Evolutionary conservation across 495 filamentous ascomycete species (phyloP).

Genomic region (Xylaria palmicola): DNA sequence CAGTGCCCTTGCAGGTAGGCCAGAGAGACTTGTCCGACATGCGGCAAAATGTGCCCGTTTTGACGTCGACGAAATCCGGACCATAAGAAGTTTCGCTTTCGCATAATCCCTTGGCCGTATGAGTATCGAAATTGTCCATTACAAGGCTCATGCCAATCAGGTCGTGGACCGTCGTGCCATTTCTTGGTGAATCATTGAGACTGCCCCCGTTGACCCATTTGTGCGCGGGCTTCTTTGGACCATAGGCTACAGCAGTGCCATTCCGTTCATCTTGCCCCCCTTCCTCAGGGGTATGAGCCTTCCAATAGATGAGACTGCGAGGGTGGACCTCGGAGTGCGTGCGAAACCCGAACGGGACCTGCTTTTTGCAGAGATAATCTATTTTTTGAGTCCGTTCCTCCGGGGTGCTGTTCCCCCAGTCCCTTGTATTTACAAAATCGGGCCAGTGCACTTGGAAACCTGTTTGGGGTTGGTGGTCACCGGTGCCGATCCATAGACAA

Average conservation of each 20-base stretch:
- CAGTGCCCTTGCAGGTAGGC: too few relatives aligned
- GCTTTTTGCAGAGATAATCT: too few relatives aligned
- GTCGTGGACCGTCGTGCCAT: constrained; percentile 14
- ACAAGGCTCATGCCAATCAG: constrained; percentile 22
- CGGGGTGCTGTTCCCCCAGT: too few relatives aligned
- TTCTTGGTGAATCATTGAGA: constrained; percentile 9
- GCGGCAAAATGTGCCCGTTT: constrained; percentile 28
- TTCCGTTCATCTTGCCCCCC: too few relatives aligned
- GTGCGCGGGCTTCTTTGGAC: too few relatives aligned
- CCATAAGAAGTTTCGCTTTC: constrained; percentile 28
- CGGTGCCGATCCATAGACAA: constrained; percentile 34
- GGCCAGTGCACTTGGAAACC: constrained; percentile 37
- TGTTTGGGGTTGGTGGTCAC: constrained; percentile 30
- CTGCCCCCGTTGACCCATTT: background rate
- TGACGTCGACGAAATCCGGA: constrained; percentile 30
- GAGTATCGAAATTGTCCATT: constrained; percentile 15
- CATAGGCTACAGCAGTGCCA: too few relatives aligned
- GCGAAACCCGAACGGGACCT: too few relatives aligned
- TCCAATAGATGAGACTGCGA: too few relatives aligned
- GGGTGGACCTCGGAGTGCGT: too few relatives aligned
- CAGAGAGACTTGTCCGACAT: constrained; percentile 38
- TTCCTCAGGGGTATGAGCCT: too few relatives aligned
- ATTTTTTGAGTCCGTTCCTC: too few relatives aligned
- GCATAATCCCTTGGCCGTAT: constrained; percentile 29
- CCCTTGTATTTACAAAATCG: constrained; percentile 17